These are phyloP conservation scores for Epichloe gansuensis DNA, from an alignment of 2,329 filamentous ascomycete genomes.

Conservation along the genomic window DNA sequence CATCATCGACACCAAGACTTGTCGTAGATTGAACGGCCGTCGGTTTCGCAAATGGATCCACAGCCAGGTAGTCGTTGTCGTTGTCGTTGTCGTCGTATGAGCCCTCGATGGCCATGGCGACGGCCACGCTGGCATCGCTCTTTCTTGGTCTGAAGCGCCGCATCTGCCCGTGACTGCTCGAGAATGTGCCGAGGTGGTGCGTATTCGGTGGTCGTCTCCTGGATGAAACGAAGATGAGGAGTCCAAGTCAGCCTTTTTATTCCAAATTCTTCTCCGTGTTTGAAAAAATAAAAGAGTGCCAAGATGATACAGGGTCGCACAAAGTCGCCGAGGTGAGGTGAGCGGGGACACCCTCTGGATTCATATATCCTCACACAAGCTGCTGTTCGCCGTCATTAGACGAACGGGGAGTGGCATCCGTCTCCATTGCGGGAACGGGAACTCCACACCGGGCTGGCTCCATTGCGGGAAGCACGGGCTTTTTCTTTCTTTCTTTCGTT, in stretches of 20 bases:
- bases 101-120: background rate
- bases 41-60: background rate
- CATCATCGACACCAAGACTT: background rate
- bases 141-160: background rate
- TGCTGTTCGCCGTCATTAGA: background rate
- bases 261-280: background rate
- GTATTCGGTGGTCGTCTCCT: background rate
- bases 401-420: background rate
- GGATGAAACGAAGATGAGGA: background rate
- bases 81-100: background rate
- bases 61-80: background rate
- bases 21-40: background rate
- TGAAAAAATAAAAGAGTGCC: background rate
- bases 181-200: background rate
- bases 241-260: background rate
- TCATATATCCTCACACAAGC: background rate
- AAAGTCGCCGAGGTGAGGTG: background rate
- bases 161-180: background rate
- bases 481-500: background rate
- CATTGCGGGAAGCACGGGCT: background rate
- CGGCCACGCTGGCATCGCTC: background rate
- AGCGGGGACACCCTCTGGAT: background rate
- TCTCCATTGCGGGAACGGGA: background rate
- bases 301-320: background rate
- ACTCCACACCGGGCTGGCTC: background rate